Conservation (phyloP, 164 flowering plant species). For the Piper longum region DNA sequence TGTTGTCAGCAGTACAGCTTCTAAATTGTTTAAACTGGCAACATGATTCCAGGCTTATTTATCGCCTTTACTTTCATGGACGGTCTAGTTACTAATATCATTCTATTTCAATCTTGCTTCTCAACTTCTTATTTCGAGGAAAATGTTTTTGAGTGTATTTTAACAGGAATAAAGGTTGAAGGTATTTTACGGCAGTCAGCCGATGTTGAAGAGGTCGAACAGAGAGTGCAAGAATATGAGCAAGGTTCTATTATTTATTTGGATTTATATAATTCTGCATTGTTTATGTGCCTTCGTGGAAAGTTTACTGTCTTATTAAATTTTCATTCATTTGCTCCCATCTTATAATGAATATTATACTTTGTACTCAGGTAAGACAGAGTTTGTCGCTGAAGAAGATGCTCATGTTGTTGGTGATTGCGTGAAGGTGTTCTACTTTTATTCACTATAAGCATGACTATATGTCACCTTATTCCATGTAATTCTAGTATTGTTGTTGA, state of each 20-base stretch:
- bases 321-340: background rate
- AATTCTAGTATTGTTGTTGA: background rate
- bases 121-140: no score
- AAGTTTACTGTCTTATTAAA: background rate
- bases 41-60: background rate
- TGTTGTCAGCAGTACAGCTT: background rate
- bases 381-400: conserved; percentile 83
- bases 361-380: conserved; percentile 50
- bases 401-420: conserved; percentile 98
- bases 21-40: background rate
- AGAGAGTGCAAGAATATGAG: conserved; percentile 89
- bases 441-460: background rate
- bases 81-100: no score
- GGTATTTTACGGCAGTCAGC: conserved; percentile 94
- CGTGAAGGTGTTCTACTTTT: conserved; percentile 51
- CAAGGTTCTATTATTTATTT: conserved; percentile 38
- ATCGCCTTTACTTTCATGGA: background rate
- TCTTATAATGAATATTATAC: background rate
- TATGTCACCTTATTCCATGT: background rate
- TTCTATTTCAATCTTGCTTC: no score
- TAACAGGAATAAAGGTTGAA: conserved; percentile 76
- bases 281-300: background rate
- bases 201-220: conserved; percentile 97
- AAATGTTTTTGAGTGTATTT: no score
- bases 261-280: background rate